Evolutionary conservation across 768 basidiomycete species (phyloP).

Genomic region (Polyporus arcularius): DNA sequence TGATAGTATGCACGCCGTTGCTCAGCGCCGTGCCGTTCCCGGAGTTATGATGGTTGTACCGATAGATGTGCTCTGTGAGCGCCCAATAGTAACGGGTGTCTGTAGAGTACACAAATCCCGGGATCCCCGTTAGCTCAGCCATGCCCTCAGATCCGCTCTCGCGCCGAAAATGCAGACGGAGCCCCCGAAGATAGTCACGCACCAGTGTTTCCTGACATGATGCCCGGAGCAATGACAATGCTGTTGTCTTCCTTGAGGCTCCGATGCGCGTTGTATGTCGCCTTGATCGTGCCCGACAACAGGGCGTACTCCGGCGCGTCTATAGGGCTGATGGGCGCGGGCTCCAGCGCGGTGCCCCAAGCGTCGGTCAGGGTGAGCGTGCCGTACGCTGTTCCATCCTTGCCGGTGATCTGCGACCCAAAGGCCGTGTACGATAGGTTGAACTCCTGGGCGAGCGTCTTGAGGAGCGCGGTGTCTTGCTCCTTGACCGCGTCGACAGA

Average conservation of each 20-base stretch:
- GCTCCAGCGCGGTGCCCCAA: conserved; percentile 35
- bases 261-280: conserved; percentile 36
- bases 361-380: conserved; percentile 40
- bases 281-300: conserved; percentile 45
- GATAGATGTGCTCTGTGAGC: conserved; percentile 48
- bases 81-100: conserved; percentile 50
- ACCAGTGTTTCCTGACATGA: conserved; percentile 39
- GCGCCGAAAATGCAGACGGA: no score
- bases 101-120: conserved; percentile 13
- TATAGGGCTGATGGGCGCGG: conserved; percentile 45
- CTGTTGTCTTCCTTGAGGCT: conserved; percentile 26
- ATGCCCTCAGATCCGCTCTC: not conserved
- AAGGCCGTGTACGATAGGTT: conserved; percentile 46
- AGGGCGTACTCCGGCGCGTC: conserved; percentile 39
- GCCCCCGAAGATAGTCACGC: conserved; percentile 4
- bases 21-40: conserved; percentile 21
- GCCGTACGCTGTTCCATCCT: conserved; percentile 33
- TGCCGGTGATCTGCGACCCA: conserved; percentile 32
- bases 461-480: conserved; percentile 31
- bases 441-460: conserved; percentile 34
- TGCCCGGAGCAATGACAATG: conserved; percentile 42
- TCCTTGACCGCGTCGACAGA: conserved; percentile 33
- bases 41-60: conserved; percentile 37
- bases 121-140: not conserved
- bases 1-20: conserved; percentile 31